Evolutionary conservation across 495 filamentous ascomycete genomes (phyloP).

Genomic region (Hypoxylon fuscum): DNA sequence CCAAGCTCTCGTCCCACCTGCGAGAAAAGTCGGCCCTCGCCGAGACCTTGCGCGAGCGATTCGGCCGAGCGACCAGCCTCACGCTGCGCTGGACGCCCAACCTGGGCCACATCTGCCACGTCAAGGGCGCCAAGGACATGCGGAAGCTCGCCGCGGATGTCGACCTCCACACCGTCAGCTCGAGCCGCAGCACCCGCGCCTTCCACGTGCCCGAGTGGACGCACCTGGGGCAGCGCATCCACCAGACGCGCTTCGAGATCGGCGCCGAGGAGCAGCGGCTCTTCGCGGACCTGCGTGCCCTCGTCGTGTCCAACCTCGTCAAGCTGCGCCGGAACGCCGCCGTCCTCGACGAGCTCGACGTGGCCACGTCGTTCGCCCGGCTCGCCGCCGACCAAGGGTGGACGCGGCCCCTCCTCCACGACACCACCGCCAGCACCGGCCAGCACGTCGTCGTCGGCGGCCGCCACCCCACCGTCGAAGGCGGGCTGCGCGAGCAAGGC

Average conservation of each 20-base stretch:
- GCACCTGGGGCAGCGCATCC: conserved; percentile 74
- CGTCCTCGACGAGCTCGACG: conserved; percentile 91
- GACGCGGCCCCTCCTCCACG: conserved; percentile 75
- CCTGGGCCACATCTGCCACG: conserved; percentile 87
- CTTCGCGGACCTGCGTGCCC: conserved; percentile 72
- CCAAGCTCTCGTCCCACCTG: conserved; percentile 64
- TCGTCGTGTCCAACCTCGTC: conserved; percentile 79
- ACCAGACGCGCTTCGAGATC: conserved; percentile 77
- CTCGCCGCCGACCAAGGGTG: conserved; percentile 78
- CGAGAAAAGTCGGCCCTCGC: conserved; percentile 67
- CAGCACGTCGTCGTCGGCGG: no score
- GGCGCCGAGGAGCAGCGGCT: conserved; percentile 81
- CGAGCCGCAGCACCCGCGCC: conserved; percentile 83
- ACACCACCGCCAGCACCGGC: conserved; percentile 80
- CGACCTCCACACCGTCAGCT: conserved; percentile 60
- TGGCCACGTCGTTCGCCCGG: conserved; percentile 81
- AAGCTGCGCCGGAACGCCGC: conserved; percentile 86
- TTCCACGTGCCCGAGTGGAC: conserved; percentile 90
- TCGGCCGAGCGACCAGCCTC: conserved; percentile 63
- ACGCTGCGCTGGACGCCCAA: conserved; percentile 85
- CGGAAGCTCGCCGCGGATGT: conserved; percentile 43
- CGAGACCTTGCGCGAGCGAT: conserved; percentile 62
- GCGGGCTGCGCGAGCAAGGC: conserved; percentile 79
- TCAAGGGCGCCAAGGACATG: conserved; percentile 79
- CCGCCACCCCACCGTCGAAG: no score